Evolutionary conservation across 2,329 filamentous ascomycete species (phyloP).

Genomic region (Curvularia lunata): DNA sequence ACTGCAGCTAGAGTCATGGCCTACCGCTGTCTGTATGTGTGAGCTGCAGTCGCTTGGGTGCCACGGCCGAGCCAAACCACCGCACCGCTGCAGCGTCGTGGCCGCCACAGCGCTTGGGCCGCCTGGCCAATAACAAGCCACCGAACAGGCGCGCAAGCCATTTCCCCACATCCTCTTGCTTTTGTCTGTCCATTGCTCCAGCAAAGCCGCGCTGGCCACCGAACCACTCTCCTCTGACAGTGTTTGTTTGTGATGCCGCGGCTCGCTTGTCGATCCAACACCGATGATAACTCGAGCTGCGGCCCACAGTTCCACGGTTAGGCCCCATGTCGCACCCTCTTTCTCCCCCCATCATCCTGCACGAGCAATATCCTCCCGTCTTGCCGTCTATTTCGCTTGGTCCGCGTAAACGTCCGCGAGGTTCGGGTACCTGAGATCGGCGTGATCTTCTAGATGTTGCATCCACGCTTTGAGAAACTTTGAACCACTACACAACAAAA

Average conservation of each 20-base stretch:
- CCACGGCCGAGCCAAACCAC: conserved; percentile 10
- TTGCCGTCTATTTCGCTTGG: conserved; percentile 28
- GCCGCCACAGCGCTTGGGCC: conserved; percentile 9
- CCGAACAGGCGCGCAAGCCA: neutral
- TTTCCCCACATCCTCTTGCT: conserved; percentile 4
- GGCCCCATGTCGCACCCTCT: neutral
- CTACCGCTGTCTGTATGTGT: neutral
- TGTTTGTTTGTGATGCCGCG: conserved; percentile 13
- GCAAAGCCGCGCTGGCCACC: neutral
- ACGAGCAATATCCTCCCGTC: neutral
- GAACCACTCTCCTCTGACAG: conserved; percentile 10
- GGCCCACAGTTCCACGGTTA: neutral
- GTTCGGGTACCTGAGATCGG: conserved; percentile 89
- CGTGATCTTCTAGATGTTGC: conserved; percentile 85
- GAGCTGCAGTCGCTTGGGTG: conserved; percentile 11
- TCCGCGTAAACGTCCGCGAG: conserved; percentile 55
- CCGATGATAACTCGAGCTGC: neutral
- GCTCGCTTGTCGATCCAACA: conserved; percentile 6
- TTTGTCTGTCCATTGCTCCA: neutral
- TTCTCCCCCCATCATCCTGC: neutral
- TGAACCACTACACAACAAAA: conserved; percentile 67
- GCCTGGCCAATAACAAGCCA: neutral
- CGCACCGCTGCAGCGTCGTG: neutral
- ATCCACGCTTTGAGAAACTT: conserved; percentile 90
- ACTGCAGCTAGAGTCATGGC: conserved; percentile 19